Conservation (phyloP, 2,329 filamentous ascomycete species). For the Trichoderma sp. region DNA sequence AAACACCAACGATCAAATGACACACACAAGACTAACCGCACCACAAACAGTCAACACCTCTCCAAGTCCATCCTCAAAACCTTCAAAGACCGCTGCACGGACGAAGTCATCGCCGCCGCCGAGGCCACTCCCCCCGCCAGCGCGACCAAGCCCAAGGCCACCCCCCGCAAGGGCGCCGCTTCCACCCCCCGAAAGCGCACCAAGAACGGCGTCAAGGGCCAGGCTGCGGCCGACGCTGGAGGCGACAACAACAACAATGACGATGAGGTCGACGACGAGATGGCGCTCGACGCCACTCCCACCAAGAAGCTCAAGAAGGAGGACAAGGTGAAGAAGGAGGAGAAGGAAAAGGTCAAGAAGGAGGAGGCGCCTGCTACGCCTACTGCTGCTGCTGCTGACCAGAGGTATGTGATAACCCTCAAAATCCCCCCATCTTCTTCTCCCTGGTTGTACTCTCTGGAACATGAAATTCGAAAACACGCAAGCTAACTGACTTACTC, state of each 20-base stretch:
- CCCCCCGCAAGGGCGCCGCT: slow-evolving; percentile 24
- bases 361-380: no score
- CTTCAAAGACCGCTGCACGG: slow-evolving; percentile 38
- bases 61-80: slow-evolving; percentile 44
- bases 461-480: no score
- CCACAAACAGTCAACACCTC: slow-evolving; percentile 43
- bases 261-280: slow-evolving; percentile 30
- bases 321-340: slow-evolving; percentile 34
- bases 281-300: slow-evolving; percentile 32
- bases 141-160: slow-evolving; percentile 7
- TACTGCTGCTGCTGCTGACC: not conserved
- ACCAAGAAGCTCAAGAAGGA: slow-evolving; percentile 41
- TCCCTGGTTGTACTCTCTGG: not conserved
- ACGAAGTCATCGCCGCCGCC: slow-evolving; percentile 1
- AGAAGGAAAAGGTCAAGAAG: not conserved
- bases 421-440: no score
- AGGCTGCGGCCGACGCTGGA: not conserved
- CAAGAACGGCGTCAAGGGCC: slow-evolving; percentile 8
- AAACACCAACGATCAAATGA: not conserved
- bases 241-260: slow-evolving; percentile 17
- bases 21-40: not conserved
- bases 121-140: slow-evolving; percentile 9
- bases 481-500: not conserved
- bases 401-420: not conserved
- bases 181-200: slow-evolving; percentile 31